Conservation (phyloP, 1,284 basidiomycete species). For the Cryptococcus sp. region DNA sequence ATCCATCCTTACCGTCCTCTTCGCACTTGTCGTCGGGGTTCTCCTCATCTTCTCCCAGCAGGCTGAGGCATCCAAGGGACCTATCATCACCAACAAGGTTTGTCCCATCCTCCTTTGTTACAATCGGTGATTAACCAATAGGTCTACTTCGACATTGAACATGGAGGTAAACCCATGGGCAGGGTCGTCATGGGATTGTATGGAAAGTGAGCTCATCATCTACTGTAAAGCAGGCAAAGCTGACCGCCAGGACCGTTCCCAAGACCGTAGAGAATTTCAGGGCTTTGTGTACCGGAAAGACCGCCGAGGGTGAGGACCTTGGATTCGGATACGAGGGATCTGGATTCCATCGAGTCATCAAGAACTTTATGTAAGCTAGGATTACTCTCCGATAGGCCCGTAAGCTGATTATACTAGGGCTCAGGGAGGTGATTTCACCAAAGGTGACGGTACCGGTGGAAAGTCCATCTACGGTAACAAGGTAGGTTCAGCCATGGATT, state of each 20-base stretch:
- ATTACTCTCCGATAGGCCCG: not conserved
- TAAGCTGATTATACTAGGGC: constrained; percentile 47
- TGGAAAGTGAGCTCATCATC: constrained; percentile 55
- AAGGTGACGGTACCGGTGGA: constrained; percentile 60
- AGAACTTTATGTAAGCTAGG: constrained; percentile 59
- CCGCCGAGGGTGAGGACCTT: constrained; percentile 69
- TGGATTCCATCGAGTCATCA: constrained; percentile 66
- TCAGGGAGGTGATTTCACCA: constrained; percentile 68
- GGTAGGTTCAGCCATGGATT: constrained; percentile 9
- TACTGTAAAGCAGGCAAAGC: not conserved
- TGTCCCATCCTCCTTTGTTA: not conserved
- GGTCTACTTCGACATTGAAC: constrained; percentile 89
- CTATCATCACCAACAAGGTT: constrained; percentile 75
- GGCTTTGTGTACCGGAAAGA: constrained; percentile 65
- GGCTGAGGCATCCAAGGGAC: constrained; percentile 50
- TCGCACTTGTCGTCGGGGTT: constrained; percentile 62
- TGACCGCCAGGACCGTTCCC: constrained; percentile 63
- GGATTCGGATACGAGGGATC: constrained; percentile 68
- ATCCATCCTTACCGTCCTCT: constrained; percentile 61
- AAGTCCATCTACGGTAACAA: constrained; percentile 58
- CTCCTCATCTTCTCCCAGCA: constrained; percentile 44
- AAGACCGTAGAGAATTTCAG: constrained; percentile 69
- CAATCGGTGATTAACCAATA: constrained; percentile 1
- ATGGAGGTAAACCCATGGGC: constrained; percentile 76
- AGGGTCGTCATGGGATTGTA: constrained; percentile 79